Evolutionary conservation across 345 rosid genomes (phyloP), one percentile per base, ranked within the genome.

Genomic region (Hibiscus mutabilis): DNA sequence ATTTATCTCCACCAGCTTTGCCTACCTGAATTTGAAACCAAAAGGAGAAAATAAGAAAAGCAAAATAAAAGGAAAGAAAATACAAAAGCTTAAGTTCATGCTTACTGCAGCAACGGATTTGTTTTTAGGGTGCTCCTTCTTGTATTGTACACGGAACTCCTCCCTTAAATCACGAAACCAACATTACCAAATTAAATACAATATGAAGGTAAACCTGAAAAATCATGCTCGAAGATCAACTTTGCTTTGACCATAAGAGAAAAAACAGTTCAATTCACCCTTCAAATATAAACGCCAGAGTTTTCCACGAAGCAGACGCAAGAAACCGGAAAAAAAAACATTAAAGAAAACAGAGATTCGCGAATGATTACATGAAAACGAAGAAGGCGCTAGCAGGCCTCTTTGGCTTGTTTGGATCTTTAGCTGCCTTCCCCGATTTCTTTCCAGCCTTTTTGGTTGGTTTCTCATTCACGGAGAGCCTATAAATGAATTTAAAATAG

Each of bases 41-140:
- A 1, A n/a, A 59, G 44, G 62, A 1, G 10, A 14, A 25, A 35
- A 59, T 33, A 67, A 35, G 5, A 27, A 46, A 44, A 40, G 0
- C 1, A 59, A 37, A 37, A 7, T 8, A 37, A 6, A 37, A 14
- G 63, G 63, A 3, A 47, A 25, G 44, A 1, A 35, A 15, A 8
- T 0, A 27, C 11, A 25, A 2, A 46, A 66, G 3, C 0, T 2
- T 4, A 1, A 25, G 52, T 14, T 16, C n/a, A 21, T 37, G 74
- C 97, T 85, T 76, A 94, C 98, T 69, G 86, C 89, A 37, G 98
- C 91, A 46, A 94, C 98, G 4, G 98, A 88, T 79, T 94, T 94
- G 88, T 94, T 91, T 35, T 90, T 87, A 24, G 98, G 98, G 29
- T 94, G 98, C 0, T 91, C 97, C 82, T 85, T 87, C 76, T 94